phyloP scores from a whole-genome alignment of 2,329 filamentous ascomycete genomes.

The Zopfia rhizophila region DNA sequence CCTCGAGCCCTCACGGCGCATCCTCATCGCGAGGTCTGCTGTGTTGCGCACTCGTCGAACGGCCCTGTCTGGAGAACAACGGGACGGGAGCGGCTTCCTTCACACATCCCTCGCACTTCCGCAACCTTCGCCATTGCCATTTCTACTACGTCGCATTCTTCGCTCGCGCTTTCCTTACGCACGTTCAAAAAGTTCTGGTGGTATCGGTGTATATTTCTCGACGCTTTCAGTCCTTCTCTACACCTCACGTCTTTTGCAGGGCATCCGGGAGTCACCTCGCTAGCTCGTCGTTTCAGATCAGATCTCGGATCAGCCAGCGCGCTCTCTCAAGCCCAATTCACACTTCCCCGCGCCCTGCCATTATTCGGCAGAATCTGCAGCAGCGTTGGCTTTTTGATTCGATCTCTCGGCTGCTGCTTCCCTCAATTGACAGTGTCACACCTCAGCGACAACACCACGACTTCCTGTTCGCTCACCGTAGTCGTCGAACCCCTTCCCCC shows the following conservation, averaged over 20 bases:
- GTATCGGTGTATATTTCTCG: background rate
- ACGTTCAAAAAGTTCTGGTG: background rate
- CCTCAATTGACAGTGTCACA: constrained; percentile 27
- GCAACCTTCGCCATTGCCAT: constrained; percentile 17
- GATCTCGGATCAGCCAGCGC: constrained; percentile 36
- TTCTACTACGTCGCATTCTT: constrained; percentile 19
- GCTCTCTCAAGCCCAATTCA: constrained; percentile 27
- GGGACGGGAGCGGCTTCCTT: constrained; percentile 9
- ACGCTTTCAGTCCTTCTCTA: background rate
- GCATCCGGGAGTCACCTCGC: constrained; percentile 22
- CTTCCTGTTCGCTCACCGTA: constrained; percentile 11
- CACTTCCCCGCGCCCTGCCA: constrained; percentile 30
- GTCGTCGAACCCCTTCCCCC: constrained; percentile 6
- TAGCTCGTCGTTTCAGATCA: constrained; percentile 46
- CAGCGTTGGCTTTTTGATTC: constrained; percentile 8
- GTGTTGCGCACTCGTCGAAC: too few species aligned
- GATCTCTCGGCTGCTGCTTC: constrained; percentile 13
- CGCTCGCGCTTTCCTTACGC: constrained; percentile 19
- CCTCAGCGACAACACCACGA: constrained; percentile 18
- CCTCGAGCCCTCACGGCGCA: constrained; percentile 1
- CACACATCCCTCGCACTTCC: constrained; percentile 22
- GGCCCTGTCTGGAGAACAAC: too few species aligned
- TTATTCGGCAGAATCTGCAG: constrained; percentile 16
- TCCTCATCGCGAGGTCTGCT: too few species aligned
- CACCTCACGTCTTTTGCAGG: too few species aligned